phyloP scores from a whole-genome alignment of 2,329 filamentous ascomycete genomes.

The Alternaria solani region DNA sequence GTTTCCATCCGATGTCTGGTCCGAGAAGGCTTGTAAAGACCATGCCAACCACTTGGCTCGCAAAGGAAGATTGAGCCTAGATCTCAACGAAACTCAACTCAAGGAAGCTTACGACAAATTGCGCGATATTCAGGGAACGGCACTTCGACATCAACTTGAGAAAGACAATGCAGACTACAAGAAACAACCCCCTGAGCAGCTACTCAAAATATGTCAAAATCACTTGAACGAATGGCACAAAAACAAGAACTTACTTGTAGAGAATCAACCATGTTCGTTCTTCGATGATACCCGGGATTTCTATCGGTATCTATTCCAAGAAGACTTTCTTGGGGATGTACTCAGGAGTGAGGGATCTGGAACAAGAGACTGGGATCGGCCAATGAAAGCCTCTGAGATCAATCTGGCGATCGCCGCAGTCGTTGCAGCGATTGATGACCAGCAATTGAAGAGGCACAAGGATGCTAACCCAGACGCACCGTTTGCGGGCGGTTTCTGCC shows the following conservation, averaged over 20 bases:
- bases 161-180: neutral
- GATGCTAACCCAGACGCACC: neutral
- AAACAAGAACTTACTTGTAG: no score
- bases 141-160: neutral
- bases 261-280: no score
- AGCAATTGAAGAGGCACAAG: constrained; percentile 1
- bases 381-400: no score
- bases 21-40: neutral
- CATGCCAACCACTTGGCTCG: neutral
- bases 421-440: constrained; percentile 18
- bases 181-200: no score
- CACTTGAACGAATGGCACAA: no score
- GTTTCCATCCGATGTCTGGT: neutral
- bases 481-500: constrained; percentile 16
- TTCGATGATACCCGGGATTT: no score
- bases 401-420: constrained; percentile 18
- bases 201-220: no score
- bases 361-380: no score
- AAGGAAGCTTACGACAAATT: neutral
- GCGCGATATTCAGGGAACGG: neutral
- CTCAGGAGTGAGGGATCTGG: no score
- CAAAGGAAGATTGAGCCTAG: neutral
- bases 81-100: neutral
- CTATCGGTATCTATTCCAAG: no score
- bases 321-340: no score